These are phyloP conservation scores for Ogataea chonburiensis DNA, from an alignment of 805 yeast species.

Conservation along the genomic window DNA sequence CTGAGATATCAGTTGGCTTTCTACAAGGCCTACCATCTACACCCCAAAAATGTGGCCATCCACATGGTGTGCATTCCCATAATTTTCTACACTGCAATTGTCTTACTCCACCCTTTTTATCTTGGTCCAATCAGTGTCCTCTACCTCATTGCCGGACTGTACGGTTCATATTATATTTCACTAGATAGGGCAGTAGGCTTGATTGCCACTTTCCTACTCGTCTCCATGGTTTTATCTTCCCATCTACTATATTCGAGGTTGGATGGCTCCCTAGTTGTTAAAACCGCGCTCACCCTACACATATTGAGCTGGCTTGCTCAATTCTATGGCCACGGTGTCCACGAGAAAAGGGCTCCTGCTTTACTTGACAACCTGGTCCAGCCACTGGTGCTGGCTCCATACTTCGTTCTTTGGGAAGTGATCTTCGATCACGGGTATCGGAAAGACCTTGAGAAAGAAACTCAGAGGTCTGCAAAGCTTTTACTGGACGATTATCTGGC, in stretches of 20 bases:
- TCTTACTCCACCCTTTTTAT: slow-evolving; percentile 27
- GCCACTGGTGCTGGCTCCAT: slow-evolving; percentile 89
- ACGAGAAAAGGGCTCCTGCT: slow-evolving; percentile 85
- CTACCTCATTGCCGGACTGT: slow-evolving; percentile 43
- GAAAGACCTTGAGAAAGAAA: slow-evolving; percentile 46
- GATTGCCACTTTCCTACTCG: slow-evolving; percentile 40
- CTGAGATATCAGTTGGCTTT: slow-evolving; percentile 56
- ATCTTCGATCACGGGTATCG: slow-evolving; percentile 67
- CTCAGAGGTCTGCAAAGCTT: slow-evolving; percentile 47
- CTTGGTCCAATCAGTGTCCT: slow-evolving; percentile 37
- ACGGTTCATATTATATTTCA: slow-evolving; percentile 54
- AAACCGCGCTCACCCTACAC: slow-evolving; percentile 43
- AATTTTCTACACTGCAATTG: slow-evolving; percentile 57
- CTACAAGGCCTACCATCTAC: slow-evolving; percentile 44
- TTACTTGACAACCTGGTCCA: slow-evolving; percentile 77
- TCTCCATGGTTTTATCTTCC: slow-evolving; percentile 22
- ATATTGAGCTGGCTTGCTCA: slow-evolving; percentile 73
- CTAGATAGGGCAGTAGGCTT: slow-evolving; percentile 55
- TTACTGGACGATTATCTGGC: slow-evolving; percentile 29
- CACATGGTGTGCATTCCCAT: slow-evolving; percentile 81
- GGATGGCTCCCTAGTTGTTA: slow-evolving; percentile 25
- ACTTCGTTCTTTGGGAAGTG: slow-evolving; percentile 77
- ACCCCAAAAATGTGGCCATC: slow-evolving; percentile 59
- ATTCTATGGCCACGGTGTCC: slow-evolving; percentile 82
- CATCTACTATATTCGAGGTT: slow-evolving; percentile 15